phyloP scores from a whole-genome alignment of 2,329 filamentous ascomycete species.

The Aspergillus glaucus region DNA sequence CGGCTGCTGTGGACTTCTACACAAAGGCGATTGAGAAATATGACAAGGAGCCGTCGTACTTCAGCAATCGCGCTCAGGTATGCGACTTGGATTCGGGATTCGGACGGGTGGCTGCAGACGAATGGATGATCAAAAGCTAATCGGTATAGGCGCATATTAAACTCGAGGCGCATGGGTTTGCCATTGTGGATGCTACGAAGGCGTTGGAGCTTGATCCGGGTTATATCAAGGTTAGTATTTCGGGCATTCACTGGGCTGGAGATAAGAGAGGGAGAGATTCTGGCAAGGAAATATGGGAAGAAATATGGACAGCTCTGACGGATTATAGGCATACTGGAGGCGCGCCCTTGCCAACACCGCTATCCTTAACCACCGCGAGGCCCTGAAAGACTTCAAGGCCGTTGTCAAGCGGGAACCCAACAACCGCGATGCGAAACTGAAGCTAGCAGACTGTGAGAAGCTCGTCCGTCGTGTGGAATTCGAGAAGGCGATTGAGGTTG shows the following conservation, averaged over 20 bases:
- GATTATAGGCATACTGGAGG: conserved; percentile 76
- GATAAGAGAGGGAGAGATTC: background rate
- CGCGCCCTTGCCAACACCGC: conserved; percentile 87
- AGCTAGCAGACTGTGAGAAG: conserved; percentile 89
- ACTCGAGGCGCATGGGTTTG: conserved; percentile 89
- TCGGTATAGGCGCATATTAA: conserved; percentile 76
- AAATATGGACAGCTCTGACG: background rate
- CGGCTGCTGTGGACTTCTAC: conserved; percentile 73
- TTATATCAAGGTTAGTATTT: conserved; percentile 68
- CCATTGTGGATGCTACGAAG: conserved; percentile 81
- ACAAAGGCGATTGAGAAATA: conserved; percentile 80
- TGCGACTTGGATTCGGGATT: conserved; percentile 26
- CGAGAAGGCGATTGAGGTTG: conserved; percentile 87
- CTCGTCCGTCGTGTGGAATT: conserved; percentile 88
- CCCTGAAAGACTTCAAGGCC: conserved; percentile 83
- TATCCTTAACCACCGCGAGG: conserved; percentile 81
- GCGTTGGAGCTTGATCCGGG: conserved; percentile 83
- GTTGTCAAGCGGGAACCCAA: conserved; percentile 79
- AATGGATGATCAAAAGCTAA: background rate
- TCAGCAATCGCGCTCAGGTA: conserved; percentile 91
- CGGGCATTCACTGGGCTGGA: background rate
- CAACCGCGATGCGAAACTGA: conserved; percentile 87
- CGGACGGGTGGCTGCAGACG: background rate
- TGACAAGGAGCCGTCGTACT: conserved; percentile 80
- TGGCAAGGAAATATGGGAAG: background rate